Percentiles rank a stretch among this genome's conserved stretches.
phyloP scores from a whole-genome alignment of 129 eudicot species.

The Arctium minus region DNA sequence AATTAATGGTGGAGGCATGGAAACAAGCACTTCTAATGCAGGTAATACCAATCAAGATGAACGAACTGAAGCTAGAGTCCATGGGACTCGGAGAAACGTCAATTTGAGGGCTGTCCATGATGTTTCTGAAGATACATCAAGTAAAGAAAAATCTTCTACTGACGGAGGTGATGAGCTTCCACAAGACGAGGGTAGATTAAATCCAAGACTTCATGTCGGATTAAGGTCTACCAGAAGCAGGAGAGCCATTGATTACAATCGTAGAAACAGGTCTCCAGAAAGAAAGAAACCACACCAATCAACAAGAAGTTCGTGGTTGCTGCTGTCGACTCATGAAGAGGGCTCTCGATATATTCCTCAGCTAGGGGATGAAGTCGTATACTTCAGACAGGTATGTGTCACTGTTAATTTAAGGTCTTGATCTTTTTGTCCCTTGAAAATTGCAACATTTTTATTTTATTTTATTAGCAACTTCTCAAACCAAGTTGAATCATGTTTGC shows the following conservation, averaged over 20 bases:
- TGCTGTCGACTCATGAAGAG: constrained; percentile 61
- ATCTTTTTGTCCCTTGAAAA: neutral
- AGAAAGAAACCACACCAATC: constrained; percentile 52
- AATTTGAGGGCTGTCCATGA: constrained; percentile 29
- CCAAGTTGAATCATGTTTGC: neutral
- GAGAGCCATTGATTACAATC: constrained; percentile 44
- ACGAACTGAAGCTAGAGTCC: constrained; percentile 26
- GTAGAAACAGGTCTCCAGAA: constrained; percentile 48
- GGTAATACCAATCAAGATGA: constrained; percentile 39
- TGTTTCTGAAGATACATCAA: constrained; percentile 47
- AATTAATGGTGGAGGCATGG: constrained; percentile 40
- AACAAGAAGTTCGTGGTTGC: constrained; percentile 72
- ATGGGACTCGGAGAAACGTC: constrained; percentile 45
- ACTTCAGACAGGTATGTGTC: constrained; percentile 73
- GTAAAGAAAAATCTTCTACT: constrained; percentile 39
- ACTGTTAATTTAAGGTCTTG: neutral
- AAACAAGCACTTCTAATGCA: constrained; percentile 59
- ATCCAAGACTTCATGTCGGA: constrained; percentile 50
- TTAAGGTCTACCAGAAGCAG: constrained; percentile 71
- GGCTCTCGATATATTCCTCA: constrained; percentile 88
- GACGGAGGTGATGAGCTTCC: constrained; percentile 40
- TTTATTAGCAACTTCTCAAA: neutral
- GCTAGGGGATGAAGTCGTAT: constrained; percentile 76
- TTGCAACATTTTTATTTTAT: neutral
- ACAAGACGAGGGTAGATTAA: constrained; percentile 49